Base-by-base conservation (phyloP, 805 yeast genomes). In the Maudiozyma turicensis region DNA sequence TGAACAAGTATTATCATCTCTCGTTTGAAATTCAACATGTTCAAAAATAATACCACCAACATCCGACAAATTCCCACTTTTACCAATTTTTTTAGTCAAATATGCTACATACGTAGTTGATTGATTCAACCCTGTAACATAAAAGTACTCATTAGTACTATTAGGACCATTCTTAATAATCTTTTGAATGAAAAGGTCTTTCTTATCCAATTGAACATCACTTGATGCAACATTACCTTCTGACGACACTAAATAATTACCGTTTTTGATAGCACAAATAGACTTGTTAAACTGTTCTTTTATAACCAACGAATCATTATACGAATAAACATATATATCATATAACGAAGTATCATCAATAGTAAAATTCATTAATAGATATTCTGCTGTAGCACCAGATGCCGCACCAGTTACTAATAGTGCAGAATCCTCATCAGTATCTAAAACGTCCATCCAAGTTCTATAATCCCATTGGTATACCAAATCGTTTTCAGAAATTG, bases 401-500 rank as follows among this genome's bases (percentile, higher is more conserved):
- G 75, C 33, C n/a, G 32, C 74, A 2, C 81, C 81, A 0, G 90
- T 81, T 20, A 78, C 77, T 34, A 88, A 69, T 51, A 86, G 67
- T 0, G 85, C 89, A 35, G 86, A 76, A 14, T 72, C 69, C 57
- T 77, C 76, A 65, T 86, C 95, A 0, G 89, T 68, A 60, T 87
- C 96, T 1, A 85, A 76, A 14, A 84, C 67, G 35, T 64, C 57
- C 0, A 80, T 74, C 76, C 80, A 75, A 9, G 78, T 60, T 14
- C 77, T 67, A 42, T 71, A 69, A 61, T 82, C 88, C 85, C 86
- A 84, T 59, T 82, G 86, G 56, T 77, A 84, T 0, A 79, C 78
- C 54, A 82, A 67, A 59, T 81, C 81, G 45, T 72, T 72, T 57
- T 75, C 81, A 2, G 87, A 80, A 2, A 79, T 76, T 3, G 87